Conservation (phyloP, 352 stramenopile genomes). For the Globisporangium barbulae region DNA sequence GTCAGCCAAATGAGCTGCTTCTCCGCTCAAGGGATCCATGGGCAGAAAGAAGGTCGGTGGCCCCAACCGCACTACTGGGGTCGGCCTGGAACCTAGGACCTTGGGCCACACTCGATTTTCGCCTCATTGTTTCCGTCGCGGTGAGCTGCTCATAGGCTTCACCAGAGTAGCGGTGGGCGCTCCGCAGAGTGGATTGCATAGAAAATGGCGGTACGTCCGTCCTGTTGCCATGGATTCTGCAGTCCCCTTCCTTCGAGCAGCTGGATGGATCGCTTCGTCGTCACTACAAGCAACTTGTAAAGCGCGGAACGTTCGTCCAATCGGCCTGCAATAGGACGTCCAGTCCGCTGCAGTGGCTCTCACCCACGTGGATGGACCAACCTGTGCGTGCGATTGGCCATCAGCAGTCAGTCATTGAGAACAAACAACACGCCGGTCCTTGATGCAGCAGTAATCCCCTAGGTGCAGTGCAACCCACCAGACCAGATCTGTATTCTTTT, state of each 20-base stretch:
- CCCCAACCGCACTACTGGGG: no score
- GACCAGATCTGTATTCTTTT: constrained; percentile 6
- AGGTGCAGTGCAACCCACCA: constrained; percentile 1
- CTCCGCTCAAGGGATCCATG: neutral
- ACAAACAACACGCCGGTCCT: neutral
- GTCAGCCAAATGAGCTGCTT: neutral
- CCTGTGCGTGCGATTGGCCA: neutral
- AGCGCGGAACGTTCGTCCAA: neutral
- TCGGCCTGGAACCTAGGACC: no score
- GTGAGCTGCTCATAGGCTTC: neutral
- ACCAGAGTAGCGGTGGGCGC: neutral
- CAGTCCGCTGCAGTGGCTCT: neutral
- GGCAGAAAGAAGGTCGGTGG: no score
- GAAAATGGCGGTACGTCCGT: neutral
- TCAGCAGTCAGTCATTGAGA: neutral
- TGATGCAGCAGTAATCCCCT: neutral
- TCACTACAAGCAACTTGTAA: neutral
- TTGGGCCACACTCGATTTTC: no score
- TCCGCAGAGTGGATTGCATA: neutral
- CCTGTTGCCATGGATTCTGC: no score
- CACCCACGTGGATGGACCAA: constrained; percentile 1
- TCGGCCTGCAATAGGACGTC: neutral
- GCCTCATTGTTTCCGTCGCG: neutral
- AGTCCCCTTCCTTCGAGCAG: neutral
- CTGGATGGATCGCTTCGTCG: constrained; percentile 3